phyloP scores from a whole-genome alignment of 2,329 filamentous ascomycete species.

The Trichoderma semiorbis region DNA sequence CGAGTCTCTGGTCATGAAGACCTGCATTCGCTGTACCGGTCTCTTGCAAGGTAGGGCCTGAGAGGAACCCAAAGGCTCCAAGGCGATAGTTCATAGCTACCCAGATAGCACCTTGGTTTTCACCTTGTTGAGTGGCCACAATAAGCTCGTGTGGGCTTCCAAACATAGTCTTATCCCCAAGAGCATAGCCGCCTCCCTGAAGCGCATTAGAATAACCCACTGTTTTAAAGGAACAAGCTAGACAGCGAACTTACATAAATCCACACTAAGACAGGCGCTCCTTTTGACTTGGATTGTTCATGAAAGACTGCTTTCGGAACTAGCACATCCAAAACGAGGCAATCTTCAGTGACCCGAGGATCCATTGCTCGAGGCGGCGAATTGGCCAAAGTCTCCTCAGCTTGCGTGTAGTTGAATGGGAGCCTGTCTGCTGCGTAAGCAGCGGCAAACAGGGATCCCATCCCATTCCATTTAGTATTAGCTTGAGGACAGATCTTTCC shows the following conservation, averaged over 20 bases:
- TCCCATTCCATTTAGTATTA: neutral
- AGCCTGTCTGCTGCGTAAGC: neutral
- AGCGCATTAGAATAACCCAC: neutral
- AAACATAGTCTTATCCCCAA: neutral
- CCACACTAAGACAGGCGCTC: neutral
- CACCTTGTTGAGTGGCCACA: neutral
- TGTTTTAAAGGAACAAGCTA: neutral
- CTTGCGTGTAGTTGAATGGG: neutral
- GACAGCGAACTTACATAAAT: neutral
- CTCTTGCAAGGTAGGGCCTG: neutral
- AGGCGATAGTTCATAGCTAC: neutral
- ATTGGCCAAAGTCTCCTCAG: neutral
- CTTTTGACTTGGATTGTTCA: neutral
- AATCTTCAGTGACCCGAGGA: neutral
- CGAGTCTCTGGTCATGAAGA: neutral
- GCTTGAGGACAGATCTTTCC: neutral
- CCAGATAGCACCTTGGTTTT: neutral
- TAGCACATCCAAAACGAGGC: neutral
- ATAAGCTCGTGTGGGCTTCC: neutral
- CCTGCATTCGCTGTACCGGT: neutral
- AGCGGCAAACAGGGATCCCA: neutral
- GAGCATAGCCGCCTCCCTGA: neutral
- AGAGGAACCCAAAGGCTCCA: neutral
- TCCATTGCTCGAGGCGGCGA: neutral
- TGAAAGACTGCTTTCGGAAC: neutral